Percentiles rank a stretch among this genome's conserved stretches.
Evolutionary conservation across 306 rosid genomes (phyloP).

Genomic region (Geum urbanum): DNA sequence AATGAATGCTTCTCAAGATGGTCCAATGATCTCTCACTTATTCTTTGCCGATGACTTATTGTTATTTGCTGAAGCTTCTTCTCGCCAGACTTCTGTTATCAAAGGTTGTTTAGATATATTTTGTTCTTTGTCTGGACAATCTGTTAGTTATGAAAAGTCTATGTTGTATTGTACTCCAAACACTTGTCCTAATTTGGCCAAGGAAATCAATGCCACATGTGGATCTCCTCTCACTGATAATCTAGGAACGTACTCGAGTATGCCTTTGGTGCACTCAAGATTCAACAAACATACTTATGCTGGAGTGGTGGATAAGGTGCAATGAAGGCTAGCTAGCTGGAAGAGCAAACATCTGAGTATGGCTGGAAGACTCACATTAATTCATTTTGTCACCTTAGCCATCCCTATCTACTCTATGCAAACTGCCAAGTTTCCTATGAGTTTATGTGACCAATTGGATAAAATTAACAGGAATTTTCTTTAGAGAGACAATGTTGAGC

Average conservation of each 20-base stretch:
- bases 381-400: too few species aligned
- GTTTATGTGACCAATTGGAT: neutral
- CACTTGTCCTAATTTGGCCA: neutral
- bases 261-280: neutral
- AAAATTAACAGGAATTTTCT: too few species aligned
- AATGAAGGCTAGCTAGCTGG: neutral
- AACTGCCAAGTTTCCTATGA: neutral
- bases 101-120: neutral
- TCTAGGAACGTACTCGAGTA: neutral
- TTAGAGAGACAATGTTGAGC: too few species aligned
- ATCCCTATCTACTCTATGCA: too few species aligned
- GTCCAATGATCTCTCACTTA: neutral
- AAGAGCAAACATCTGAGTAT: neutral
- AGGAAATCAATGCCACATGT: too few species aligned
- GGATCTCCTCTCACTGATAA: neutral
- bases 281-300: neutral
- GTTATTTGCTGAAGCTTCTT: neutral
- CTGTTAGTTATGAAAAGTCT: neutral
- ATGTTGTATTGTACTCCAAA: neutral
- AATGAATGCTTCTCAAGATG: neutral
- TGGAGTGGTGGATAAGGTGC: neutral
- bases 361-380: neutral
- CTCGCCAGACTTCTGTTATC: neutral
- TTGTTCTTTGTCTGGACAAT: neutral
- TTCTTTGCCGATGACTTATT: neutral